Base-by-base conservation (phyloP, 2,329 filamentous ascomycete species). In the Colletotrichum sp. region DNA sequence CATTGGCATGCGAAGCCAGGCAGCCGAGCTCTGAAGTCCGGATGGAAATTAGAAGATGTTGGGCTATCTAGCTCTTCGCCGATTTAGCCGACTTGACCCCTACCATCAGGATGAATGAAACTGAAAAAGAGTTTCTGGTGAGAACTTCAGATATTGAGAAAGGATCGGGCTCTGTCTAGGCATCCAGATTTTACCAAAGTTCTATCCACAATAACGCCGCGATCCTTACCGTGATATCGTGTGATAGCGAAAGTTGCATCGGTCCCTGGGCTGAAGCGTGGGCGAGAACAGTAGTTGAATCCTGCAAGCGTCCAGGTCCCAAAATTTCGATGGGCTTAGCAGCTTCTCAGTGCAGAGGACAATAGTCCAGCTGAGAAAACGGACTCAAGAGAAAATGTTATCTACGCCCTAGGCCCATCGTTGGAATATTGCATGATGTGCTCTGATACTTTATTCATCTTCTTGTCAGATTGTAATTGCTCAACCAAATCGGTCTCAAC, bases 231-330 rank as follows among this genome's bases (percentile, higher is more conserved):
- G 39, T 48, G 39, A 48, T 48, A 48, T 48, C 39, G 9, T 48
- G 39, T 48, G 39, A 48, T 21, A n/a, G 9, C 9, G 39, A 48
- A 48, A 48, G 5, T 48, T 48, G 39, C 39, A 48, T n/a, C 9
- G 18, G 9, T 48, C 18, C 18, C 18, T 48, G 18, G 39, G 39
- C 18, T 12, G 39, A 0, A n/a, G 18, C 5, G 6, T 48, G 39
- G 39, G 18, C 39, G 39, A 48, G 39, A 48, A n/a, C 18, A n/a
- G 39, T 7, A n/a, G 39, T 48, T n/a, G 39, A 48, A n/a, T 48
- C 18, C 18, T 48, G 0, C 39, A 48, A 48, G 6, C 9, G 9
- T 48, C 39, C 3, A 0, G 18, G 0, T 0, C 18, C 0, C 18
- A n/a, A n/a, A 4, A n/a, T n/a, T 48, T 1, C 18, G 0, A n/a